These are phyloP conservation scores for Xerocomus potaroensis DNA, from an alignment of 768 basidiomycete species.

Conservation along the genomic window DNA sequence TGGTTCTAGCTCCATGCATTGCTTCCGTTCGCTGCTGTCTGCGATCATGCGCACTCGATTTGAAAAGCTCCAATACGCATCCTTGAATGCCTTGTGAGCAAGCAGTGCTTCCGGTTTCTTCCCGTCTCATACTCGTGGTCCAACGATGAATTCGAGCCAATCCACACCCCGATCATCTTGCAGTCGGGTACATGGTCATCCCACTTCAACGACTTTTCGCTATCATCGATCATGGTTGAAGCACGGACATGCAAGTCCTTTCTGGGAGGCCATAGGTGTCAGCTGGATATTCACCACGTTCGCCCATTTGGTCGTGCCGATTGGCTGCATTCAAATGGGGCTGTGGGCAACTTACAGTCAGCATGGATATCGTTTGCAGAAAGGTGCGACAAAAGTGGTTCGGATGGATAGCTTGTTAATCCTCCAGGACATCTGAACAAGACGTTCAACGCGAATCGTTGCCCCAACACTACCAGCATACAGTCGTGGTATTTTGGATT, in stretches of 20 bases:
- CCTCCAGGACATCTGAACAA: too few relatives aligned
- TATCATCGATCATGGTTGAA: not conserved
- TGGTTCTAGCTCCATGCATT: not conserved
- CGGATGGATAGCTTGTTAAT: conserved; percentile 10
- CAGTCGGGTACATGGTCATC: not conserved
- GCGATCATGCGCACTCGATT: not conserved
- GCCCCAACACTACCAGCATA: too few relatives aligned
- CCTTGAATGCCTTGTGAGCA: not conserved
- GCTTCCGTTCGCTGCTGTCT: not conserved
- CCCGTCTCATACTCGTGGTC: not conserved
- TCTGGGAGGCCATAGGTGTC: not conserved
- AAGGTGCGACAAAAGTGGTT: conserved; percentile 5
- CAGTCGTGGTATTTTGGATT: too few relatives aligned
- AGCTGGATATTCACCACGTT: not conserved
- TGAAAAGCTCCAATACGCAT: not conserved
- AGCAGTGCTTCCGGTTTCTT: not conserved
- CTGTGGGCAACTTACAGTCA: too few relatives aligned
- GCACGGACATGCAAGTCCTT: not conserved
- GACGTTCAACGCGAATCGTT: too few relatives aligned
- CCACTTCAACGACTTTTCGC: not conserved
- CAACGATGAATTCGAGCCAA: conserved; percentile 13
- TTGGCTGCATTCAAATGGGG: too few relatives aligned
- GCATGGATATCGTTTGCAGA: conserved; percentile 1
- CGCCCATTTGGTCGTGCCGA: not conserved
- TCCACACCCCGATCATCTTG: conserved; percentile 5